Evolutionary conservation across 176 grass and related monocot genomes (phyloP).

Genomic region (Avena insularis): DNA sequence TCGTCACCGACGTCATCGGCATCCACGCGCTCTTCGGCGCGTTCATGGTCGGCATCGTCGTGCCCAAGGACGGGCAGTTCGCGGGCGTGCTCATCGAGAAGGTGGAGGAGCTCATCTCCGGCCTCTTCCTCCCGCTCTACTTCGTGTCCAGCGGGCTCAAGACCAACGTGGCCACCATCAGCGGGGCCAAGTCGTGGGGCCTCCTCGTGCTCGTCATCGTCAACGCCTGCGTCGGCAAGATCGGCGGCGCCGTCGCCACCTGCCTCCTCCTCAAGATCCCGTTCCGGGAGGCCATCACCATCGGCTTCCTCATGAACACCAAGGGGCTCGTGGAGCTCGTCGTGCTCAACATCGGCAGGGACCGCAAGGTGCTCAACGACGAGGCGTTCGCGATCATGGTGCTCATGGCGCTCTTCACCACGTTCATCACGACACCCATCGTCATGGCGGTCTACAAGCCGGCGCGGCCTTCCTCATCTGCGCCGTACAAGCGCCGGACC

Average conservation of each 20-base stretch:
- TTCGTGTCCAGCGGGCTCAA: slow-evolving; percentile 79
- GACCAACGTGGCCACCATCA: slow-evolving; percentile 76
- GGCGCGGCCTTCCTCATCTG: slow-evolving; percentile 40
- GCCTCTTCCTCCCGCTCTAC: slow-evolving; percentile 83
- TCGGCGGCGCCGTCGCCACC: slow-evolving; percentile 56
- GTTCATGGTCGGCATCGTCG: slow-evolving; percentile 64
- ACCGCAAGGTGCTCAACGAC: slow-evolving; percentile 78
- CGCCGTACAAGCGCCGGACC: slow-evolving; percentile 67
- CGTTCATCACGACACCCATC: slow-evolving; percentile 75
- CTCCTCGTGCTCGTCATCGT: slow-evolving; percentile 70
- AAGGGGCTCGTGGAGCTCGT: slow-evolving; percentile 84
- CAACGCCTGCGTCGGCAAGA: slow-evolving; percentile 80
- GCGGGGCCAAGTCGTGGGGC: slow-evolving; percentile 73
- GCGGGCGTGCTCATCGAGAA: slow-evolving; percentile 69
- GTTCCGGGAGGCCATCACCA: slow-evolving; percentile 52
- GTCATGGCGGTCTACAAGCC: slow-evolving; percentile 86
- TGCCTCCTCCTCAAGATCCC: slow-evolving; percentile 56
- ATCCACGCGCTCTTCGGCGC: slow-evolving; percentile 78
- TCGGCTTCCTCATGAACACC: slow-evolving; percentile 83
- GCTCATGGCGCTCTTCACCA: slow-evolving; percentile 86
- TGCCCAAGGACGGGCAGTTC: slow-evolving; percentile 75
- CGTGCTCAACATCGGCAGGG: slow-evolving; percentile 76
- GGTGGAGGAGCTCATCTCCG: slow-evolving; percentile 70
- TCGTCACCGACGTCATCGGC: slow-evolving; percentile 70
- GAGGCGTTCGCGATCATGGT: slow-evolving; percentile 81